Percentiles rank a stretch among this genome's conserved stretches.
phyloP scores from a whole-genome alignment of 495 filamentous ascomycete genomes.

The Elaphomyces granulatus region DNA sequence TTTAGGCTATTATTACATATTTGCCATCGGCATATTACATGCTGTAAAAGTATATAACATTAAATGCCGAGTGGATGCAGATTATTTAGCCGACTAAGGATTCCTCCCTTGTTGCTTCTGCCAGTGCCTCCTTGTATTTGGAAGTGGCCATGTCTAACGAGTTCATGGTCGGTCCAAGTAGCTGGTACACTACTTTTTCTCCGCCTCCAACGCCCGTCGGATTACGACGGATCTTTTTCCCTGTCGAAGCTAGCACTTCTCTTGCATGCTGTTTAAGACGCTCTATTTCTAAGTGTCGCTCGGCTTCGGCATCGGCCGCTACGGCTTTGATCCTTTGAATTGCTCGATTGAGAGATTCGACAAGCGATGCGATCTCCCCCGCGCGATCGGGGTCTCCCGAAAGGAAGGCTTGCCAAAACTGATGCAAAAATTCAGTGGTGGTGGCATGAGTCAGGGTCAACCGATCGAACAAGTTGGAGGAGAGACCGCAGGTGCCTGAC shows the following conservation, averaged over 20 bases:
- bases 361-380: conserved; percentile 56
- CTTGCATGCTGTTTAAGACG: conserved; percentile 50
- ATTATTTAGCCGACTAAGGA: conserved; percentile 7
- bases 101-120: conserved; percentile 38
- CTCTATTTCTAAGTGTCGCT: conserved; percentile 43
- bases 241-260: conserved; percentile 52
- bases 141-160: conserved; percentile 49
- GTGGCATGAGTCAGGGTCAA: conserved; percentile 80
- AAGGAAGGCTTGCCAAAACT: conserved; percentile 84
- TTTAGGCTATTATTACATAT: not conserved
- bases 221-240: conserved; percentile 51
- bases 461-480: conserved; percentile 49
- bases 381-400: conserved; percentile 71
- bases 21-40: not conserved
- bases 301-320: conserved; percentile 61
- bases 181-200: conserved; percentile 52
- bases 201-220: conserved; percentile 56
- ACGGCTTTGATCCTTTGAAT: conserved; percentile 72
- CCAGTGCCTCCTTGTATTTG: conserved; percentile 50
- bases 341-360: conserved; percentile 61
- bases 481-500: conserved; percentile 45
- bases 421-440: conserved; percentile 83
- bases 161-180: conserved; percentile 55
- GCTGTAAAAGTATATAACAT: not conserved
- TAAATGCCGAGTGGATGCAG: not conserved